These are phyloP conservation scores for Phytophthora tentaculata DNA, from an alignment of 352 stramenopile species.

Conservation along the genomic window DNA sequence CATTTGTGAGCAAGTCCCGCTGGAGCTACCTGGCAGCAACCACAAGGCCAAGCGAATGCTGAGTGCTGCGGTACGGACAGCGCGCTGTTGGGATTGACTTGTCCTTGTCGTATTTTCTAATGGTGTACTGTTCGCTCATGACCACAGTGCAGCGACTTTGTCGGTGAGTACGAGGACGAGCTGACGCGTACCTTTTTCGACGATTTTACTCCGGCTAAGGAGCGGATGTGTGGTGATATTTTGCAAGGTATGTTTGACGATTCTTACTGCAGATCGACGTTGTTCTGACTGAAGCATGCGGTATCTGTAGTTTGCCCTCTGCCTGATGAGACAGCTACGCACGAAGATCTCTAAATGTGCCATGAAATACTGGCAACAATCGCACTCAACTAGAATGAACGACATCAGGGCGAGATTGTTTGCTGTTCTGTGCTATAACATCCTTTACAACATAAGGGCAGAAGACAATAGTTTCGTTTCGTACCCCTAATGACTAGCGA, in stretches of 20 bases:
- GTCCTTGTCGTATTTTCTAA: neutral
- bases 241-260: conserved; percentile 51
- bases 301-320: conserved; percentile 29
- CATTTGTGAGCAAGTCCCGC: conserved; percentile 63
- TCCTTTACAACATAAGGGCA: conserved; percentile 19
- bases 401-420: conserved; percentile 2
- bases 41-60: conserved; percentile 70
- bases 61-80: conserved; percentile 50
- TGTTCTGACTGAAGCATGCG: neutral
- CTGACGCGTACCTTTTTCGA: conserved; percentile 82
- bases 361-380: neutral
- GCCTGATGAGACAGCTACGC: conserved; percentile 16
- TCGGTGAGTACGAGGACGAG: conserved; percentile 83
- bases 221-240: conserved; percentile 56
- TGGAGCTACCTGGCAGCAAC: conserved; percentile 42
- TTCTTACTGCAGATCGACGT: too few relatives aligned
- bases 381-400: conserved; percentile 18
- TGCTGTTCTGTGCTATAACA: conserved; percentile 14
- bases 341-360: conserved; percentile 52
- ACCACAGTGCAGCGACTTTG: conserved; percentile 74
- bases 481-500: neutral
- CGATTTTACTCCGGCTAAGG: conserved; percentile 68
- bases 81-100: neutral
- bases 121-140: conserved; percentile 1
- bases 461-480: conserved; percentile 17